phyloP scores from a whole-genome alignment of 1,139 yeast species.

The Pichia sp. region DNA sequence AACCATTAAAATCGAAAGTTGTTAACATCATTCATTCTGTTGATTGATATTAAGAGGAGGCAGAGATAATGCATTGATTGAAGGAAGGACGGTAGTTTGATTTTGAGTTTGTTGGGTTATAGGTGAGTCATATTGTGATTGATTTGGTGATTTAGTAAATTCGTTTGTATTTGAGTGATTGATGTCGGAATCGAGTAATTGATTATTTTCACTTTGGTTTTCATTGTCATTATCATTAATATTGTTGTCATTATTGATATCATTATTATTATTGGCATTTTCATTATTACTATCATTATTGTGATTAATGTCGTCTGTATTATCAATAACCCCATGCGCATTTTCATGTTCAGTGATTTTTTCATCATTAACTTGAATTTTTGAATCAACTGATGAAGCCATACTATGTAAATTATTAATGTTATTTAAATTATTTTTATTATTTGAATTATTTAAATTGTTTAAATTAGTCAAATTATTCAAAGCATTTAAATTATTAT shows the following conservation, averaged over 20 bases:
- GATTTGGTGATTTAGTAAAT: not conserved
- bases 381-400: not conserved
- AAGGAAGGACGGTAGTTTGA: constrained; percentile 19
- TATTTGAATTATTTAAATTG: not conserved
- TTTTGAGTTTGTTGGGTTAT: not conserved
- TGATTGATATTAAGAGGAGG: constrained; percentile 28
- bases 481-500: not conserved
- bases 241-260: not conserved
- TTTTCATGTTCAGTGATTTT: not conserved
- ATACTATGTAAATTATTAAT: not conserved
- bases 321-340: not conserved
- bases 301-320: too few species aligned
- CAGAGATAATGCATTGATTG: constrained; percentile 26
- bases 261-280: not conserved
- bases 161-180: not conserved
- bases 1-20: too few species aligned
- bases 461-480: not conserved
- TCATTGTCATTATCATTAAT: not conserved
- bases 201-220: not conserved
- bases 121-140: not conserved
- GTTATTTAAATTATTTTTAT: too few species aligned
- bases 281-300: not conserved
- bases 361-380: not conserved
- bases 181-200: not conserved
- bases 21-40: not conserved